Evolutionary conservation across 495 filamentous ascomycete genomes (phyloP).

Genomic region (Podospora anserina): DNA sequence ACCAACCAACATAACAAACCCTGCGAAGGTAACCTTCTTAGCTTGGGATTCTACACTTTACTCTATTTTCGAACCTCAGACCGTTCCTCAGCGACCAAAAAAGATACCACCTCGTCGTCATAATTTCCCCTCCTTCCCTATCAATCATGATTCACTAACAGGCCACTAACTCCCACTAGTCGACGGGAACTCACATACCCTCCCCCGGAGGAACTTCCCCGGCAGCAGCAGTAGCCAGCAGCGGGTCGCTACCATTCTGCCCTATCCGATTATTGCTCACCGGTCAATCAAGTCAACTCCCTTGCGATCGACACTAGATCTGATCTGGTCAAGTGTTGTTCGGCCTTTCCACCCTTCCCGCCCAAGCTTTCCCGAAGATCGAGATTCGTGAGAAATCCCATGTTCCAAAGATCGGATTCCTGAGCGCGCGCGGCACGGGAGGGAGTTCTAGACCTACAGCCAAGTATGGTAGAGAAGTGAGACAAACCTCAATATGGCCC

Average conservation of each 20-base stretch:
- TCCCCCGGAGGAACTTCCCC: background rate
- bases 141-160: no score
- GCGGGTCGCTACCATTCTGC: background rate
- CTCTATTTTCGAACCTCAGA: no score
- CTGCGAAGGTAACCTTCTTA: no score
- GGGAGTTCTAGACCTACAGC: background rate
- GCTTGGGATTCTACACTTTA: no score
- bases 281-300: background rate
- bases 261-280: background rate
- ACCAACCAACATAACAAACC: no score
- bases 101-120: no score
- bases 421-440: background rate
- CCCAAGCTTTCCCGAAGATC: background rate
- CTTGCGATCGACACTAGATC: background rate
- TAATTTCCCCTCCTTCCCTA: background rate
- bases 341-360: background rate
- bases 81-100: no score
- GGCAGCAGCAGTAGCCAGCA: background rate
- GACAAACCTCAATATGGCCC: background rate
- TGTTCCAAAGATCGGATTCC: background rate
- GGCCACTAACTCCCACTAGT: no score
- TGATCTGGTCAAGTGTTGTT: background rate
- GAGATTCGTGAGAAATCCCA: background rate
- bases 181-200: background rate
- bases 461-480: background rate